Conservation (phyloP, 305 asterid genomes). For the Fraxinus greggii region DNA sequence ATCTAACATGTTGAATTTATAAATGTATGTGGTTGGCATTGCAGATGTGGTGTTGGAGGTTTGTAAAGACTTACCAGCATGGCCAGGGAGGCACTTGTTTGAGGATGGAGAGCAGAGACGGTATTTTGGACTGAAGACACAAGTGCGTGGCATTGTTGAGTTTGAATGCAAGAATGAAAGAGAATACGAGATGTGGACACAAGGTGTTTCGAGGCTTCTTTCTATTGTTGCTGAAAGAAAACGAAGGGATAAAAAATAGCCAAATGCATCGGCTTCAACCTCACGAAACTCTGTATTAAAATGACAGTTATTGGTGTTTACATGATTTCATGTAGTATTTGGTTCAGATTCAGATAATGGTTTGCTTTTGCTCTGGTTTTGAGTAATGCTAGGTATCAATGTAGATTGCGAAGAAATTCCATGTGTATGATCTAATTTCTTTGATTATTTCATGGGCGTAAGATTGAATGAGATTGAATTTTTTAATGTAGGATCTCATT, state of each 20-base stretch:
- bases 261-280: background rate
- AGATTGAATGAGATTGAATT: background rate
- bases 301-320: background rate
- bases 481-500: background rate
- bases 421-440: background rate
- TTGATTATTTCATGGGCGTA: background rate
- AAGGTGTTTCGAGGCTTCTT: constrained; percentile 88
- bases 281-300: constrained; percentile 3
- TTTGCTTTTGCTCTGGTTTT: constrained; percentile 2
- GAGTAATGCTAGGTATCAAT: background rate
- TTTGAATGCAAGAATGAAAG: constrained; percentile 83
- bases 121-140: constrained; percentile 81
- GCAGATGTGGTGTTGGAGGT: constrained; percentile 86
- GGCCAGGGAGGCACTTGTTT: constrained; percentile 95
- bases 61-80: constrained; percentile 70
- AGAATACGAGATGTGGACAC: constrained; percentile 98
- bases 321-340: constrained; percentile 9
- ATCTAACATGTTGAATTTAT: background rate
- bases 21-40: background rate
- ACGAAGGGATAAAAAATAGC: constrained; percentile 40
- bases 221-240: constrained; percentile 73
- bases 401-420: background rate
- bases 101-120: constrained; percentile 89
- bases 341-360: background rate
- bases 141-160: constrained; percentile 79